Evolutionary conservation across 2,329 filamentous ascomycete genomes (phyloP), one percentile per base, ranked within the genome.

Genomic region (Fusarium secorum): DNA sequence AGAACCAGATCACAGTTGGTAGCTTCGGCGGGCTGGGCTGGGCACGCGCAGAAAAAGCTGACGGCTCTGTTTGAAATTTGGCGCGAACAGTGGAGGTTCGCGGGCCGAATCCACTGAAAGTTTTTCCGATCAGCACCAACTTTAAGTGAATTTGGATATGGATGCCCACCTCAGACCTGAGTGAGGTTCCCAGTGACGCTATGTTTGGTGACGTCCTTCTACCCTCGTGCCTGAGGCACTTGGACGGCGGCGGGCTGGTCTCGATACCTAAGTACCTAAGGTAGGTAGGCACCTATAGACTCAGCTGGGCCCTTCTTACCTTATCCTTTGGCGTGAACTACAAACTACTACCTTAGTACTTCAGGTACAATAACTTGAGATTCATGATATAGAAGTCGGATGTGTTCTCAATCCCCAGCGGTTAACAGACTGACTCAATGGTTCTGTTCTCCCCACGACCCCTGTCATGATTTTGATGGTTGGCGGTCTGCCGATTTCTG

Each of bases 41-140:
- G 70, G 71, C 68, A 73, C 73, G 74, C 78, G 78, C 78, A 77
- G 75, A 78, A 76, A 79, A 79, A 76, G 76, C 76, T 76, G 77
- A 74, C 75, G 68, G 72, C 62, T 70, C 60, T 67, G 59, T 66
- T 70, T 54, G 75, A 78, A 77, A 77, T 78, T 78, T 78, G 73
- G 75, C 75, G 72, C 75, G 69, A 68, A 59, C 68, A 65, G 58
- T 67, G 64, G 64, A 53, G 60, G 53, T 60, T 58, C 48, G 42
- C 59, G 54, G 63, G 66, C 65, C 61, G 70, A 66, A 39, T 67
- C 74, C 75, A 76, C 73, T 75, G 72, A 76, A 76, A 73, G 73
- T 76, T 76, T 76, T 76, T 76, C 73, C 74, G 74, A 73, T 64
- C 60, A 66, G 33, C 52, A 70, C 51, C 46, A 57, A 41, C 44